Percentiles rank a stretch among this genome's conserved stretches.
phyloP scores from a whole-genome alignment of 2,329 filamentous ascomycete species.

The Colletotrichum eleusines region DNA sequence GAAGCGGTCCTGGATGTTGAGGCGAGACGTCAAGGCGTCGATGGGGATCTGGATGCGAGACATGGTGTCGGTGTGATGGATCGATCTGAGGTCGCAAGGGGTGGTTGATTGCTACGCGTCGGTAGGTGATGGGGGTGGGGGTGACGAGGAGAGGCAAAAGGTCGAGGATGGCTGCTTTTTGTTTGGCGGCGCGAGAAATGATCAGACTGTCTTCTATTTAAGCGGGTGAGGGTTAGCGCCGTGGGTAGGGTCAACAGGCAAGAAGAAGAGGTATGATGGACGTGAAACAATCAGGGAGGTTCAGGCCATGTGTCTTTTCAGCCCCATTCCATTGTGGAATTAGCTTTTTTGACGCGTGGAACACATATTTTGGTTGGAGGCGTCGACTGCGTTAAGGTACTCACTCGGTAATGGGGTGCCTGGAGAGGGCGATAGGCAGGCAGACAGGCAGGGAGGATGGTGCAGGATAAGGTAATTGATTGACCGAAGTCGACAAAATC shows the following conservation, averaged over 20 bases:
- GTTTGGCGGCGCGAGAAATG: not conserved
- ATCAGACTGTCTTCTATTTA: slow-evolving; percentile 29
- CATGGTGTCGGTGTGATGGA: slow-evolving; percentile 63
- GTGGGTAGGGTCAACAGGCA: slow-evolving; percentile 11
- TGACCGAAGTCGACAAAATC: slow-evolving; percentile 20
- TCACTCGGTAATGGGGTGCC: not conserved
- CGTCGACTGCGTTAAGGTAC: not conserved
- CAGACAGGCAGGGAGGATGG: not conserved
- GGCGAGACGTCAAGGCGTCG: slow-evolving; percentile 88
- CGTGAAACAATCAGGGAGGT: slow-evolving; percentile 38
- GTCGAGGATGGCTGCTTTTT: slow-evolving; percentile 5
- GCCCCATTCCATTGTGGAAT: slow-evolving; percentile 39
- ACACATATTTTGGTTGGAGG: slow-evolving; percentile 15
- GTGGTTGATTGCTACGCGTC: not conserved
- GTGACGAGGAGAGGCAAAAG: not conserved
- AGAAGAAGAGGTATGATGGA: slow-evolving; percentile 2
- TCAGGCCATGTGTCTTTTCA: slow-evolving; percentile 41
- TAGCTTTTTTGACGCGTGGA: slow-evolving; percentile 35
- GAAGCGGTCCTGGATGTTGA: slow-evolving; percentile 89
- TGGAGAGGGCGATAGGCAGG: not conserved
- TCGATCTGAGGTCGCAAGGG: not conserved
- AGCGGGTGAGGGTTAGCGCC: slow-evolving; percentile 22
- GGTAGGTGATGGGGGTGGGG: slow-evolving; percentile 3
- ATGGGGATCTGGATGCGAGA: slow-evolving; percentile 92
- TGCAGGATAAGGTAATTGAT: not conserved